phyloP scores from a whole-genome alignment of 768 basidiomycete species.

The Naganishia antarctica region DNA sequence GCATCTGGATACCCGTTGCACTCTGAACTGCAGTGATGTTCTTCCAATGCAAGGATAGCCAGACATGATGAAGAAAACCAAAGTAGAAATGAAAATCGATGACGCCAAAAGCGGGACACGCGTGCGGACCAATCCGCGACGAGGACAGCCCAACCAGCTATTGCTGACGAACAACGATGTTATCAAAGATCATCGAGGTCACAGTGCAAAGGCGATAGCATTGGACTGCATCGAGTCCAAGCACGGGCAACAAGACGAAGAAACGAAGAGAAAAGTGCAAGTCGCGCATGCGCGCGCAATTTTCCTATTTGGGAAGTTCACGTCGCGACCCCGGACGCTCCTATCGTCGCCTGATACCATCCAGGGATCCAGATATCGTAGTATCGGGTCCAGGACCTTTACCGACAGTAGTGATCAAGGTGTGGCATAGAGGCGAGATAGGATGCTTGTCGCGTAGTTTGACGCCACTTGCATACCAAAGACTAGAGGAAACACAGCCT shows the following conservation, averaged over 20 bases:
- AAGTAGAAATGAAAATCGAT: conserved; percentile 11
- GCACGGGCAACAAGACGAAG: conserved; percentile 5
- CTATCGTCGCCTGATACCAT: conserved; percentile 12
- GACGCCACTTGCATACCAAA: background rate
- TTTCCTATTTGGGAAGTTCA: conserved; percentile 18
- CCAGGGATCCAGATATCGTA: conserved; percentile 1
- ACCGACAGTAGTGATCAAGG: too few species aligned
- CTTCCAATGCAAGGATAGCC: too few species aligned
- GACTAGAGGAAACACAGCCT: conserved; percentile 1
- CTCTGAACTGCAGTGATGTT: too few species aligned
- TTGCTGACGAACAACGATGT: background rate
- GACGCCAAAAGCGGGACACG: conserved; percentile 6
- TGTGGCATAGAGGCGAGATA: too few species aligned
- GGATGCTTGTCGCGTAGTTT: too few species aligned
- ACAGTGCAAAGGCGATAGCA: background rate
- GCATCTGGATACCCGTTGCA: too few species aligned
- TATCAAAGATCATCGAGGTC: background rate
- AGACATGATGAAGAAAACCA: too few species aligned
- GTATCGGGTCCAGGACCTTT: background rate
- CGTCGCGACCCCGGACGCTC: conserved; percentile 20
- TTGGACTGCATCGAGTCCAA: background rate
- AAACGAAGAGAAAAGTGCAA: conserved; percentile 5
- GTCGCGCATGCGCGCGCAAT: conserved; percentile 24
- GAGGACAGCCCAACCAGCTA: background rate
- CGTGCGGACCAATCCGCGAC: conserved; percentile 16